Conservation (phyloP, 2,329 filamentous ascomycete species). For the Ophiostoma piceae region DNA sequence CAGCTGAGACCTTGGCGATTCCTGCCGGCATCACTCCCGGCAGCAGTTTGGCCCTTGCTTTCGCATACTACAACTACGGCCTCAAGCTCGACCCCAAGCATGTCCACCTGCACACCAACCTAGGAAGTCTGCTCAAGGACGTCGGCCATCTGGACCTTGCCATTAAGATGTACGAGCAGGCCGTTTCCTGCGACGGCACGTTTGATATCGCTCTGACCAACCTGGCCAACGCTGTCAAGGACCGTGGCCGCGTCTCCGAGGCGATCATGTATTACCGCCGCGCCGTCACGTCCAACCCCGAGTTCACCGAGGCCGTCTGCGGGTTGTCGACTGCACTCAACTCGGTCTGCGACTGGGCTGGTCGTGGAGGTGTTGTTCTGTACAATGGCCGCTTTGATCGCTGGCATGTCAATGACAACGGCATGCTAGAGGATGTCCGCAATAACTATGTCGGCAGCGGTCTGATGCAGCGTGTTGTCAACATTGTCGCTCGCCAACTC, state of each 20-base stretch:
- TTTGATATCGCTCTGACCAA: constrained; percentile 98
- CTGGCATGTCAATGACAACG: constrained; percentile 86
- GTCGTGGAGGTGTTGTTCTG: constrained; percentile 78
- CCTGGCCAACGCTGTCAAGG: constrained; percentile 94
- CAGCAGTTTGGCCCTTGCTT: constrained; percentile 78
- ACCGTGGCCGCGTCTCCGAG: constrained; percentile 85
- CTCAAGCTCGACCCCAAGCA: constrained; percentile 80
- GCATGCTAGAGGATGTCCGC: constrained; percentile 72
- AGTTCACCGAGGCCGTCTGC: constrained; percentile 95
- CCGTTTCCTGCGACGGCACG: constrained; percentile 83
- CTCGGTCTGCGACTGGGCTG: constrained; percentile 92
- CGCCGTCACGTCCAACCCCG: constrained; percentile 84
- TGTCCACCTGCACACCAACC: constrained; percentile 93
- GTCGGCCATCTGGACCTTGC: constrained; percentile 88
- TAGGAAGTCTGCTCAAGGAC: constrained; percentile 92
- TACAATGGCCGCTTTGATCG: constrained; percentile 69
- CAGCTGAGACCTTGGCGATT: constrained; percentile 41
- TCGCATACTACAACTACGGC: constrained; percentile 94
- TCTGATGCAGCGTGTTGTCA: constrained; percentile 83
- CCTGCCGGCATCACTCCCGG: constrained; percentile 72
- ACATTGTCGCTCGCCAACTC: constrained; percentile 85
- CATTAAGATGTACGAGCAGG: constrained; percentile 95
- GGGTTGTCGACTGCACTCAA: constrained; percentile 91
- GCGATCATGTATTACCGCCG: constrained; percentile 88
- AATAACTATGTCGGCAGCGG: constrained; percentile 60